These are phyloP conservation scores for Mortierella sp. DNA, from an alignment of 371 early-diverging fungal genomes.

Conservation along the genomic window DNA sequence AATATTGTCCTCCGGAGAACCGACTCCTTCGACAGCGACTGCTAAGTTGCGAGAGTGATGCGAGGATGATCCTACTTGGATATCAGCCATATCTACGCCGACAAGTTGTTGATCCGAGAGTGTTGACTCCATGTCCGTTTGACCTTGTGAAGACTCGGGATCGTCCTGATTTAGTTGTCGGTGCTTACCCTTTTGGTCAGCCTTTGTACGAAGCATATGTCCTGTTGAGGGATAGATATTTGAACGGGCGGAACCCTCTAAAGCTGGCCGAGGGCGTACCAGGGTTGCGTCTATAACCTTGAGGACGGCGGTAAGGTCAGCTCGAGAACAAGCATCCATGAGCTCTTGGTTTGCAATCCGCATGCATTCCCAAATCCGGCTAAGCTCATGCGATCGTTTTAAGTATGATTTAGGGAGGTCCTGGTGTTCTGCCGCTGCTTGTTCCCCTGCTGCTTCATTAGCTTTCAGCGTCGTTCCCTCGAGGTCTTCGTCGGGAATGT, in stretches of 20 bases:
- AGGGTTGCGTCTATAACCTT: constrained; percentile 34
- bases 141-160: too few relatives aligned
- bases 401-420: constrained; percentile 3
- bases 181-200: constrained; percentile 7
- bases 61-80: too few relatives aligned
- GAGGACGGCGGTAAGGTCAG: constrained; percentile 26
- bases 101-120: too few relatives aligned
- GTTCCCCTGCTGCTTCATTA: background rate
- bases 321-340: constrained; percentile 39
- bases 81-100: too few relatives aligned
- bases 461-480: too few relatives aligned
- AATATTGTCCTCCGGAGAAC: constrained; percentile 3
- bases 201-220: too few relatives aligned
- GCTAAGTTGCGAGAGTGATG: background rate
- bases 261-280: constrained; percentile 11
- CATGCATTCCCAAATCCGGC: constrained; percentile 49
- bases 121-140: too few relatives aligned
- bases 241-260: constrained; percentile 3
- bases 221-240: too few relatives aligned
- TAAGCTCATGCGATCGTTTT: constrained; percentile 25
- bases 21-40: constrained; percentile 9
- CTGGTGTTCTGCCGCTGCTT: background rate
- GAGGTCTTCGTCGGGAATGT: background rate
- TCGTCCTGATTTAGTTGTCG: too few relatives aligned
- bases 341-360: constrained; percentile 39